Evolutionary conservation across 2,329 filamentous ascomycete genomes (phyloP).

Genomic region (Beauveria sp.): DNA sequence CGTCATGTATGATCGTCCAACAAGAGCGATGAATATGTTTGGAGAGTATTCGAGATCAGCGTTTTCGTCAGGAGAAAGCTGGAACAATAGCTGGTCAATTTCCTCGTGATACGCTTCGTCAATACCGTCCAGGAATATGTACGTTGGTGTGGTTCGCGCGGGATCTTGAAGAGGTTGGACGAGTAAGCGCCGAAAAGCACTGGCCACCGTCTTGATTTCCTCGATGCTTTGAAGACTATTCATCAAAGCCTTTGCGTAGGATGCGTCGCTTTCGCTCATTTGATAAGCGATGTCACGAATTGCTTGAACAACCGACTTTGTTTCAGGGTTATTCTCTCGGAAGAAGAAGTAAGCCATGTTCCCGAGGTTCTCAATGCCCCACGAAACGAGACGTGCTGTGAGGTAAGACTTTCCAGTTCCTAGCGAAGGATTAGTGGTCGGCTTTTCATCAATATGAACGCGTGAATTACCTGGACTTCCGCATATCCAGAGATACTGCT

Average conservation of each 20-base stretch:
- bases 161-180: constrained; percentile 28
- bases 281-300: constrained; percentile 40
- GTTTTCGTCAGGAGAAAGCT: constrained; percentile 23
- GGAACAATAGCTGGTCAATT: constrained; percentile 28
- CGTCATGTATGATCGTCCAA: constrained; percentile 34
- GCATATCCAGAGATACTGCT: constrained; percentile 34
- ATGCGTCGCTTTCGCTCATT: constrained; percentile 36
- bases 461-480: constrained; percentile 31
- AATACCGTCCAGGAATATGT: constrained; percentile 39
- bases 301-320: constrained; percentile 36
- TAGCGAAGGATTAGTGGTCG: constrained; percentile 4
- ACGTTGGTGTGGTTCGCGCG: constrained; percentile 26
- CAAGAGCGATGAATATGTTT: constrained; percentile 30
- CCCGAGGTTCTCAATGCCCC: constrained; percentile 26
- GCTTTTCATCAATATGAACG: neutral
- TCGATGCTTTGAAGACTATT: constrained; percentile 27
- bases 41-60: constrained; percentile 14
- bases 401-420: constrained; percentile 41
- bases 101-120: constrained; percentile 36
- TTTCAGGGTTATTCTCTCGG: constrained; percentile 38
- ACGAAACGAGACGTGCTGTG: constrained; percentile 35
- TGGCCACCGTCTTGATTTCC: constrained; percentile 36
- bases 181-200: constrained; percentile 35
- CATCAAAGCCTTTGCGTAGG: constrained; percentile 35
- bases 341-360: constrained; percentile 40